Evolutionary conservation across 805 yeast species (phyloP).

Genomic region (Candida gorgasii): DNA sequence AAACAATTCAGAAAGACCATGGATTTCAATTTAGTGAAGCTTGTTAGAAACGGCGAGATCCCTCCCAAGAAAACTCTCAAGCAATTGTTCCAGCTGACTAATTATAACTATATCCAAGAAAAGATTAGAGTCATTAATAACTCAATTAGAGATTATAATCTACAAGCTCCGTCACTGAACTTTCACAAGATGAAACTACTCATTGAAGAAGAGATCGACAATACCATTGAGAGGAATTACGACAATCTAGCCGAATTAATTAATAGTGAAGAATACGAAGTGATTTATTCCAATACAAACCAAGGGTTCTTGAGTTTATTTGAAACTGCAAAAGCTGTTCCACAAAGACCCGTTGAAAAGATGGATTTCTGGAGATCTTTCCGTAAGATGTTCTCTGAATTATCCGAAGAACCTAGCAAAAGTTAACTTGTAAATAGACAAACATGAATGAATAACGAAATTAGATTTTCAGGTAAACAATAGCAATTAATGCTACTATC

Average conservation of each 20-base stretch:
- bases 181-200: slow-evolving; percentile 40
- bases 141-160: slow-evolving; percentile 34
- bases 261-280: slow-evolving; percentile 8
- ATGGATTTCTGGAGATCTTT: slow-evolving; percentile 31
- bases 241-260: slow-evolving; percentile 9
- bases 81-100: slow-evolving; percentile 5
- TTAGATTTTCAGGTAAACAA: not conserved
- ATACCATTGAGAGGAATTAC: slow-evolving; percentile 16
- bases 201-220: slow-evolving; percentile 26
- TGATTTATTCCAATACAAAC: slow-evolving; percentile 10
- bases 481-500: not conserved
- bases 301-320: slow-evolving; percentile 17
- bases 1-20: slow-evolving; percentile 47
- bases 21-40: slow-evolving; percentile 28
- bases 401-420: not conserved
- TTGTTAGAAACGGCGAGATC: slow-evolving; percentile 15
- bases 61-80: slow-evolving; percentile 3
- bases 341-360: slow-evolving; percentile 22
- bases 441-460: not conserved
- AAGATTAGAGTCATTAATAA: slow-evolving; percentile 24
- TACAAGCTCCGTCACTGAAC: slow-evolving; percentile 38
- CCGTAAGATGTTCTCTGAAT: slow-evolving; percentile 24
- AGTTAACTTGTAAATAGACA: not conserved
- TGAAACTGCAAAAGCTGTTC: slow-evolving; percentile 15
- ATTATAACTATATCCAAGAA: slow-evolving; percentile 21